Conservation (phyloP, 2,329 filamentous ascomycete genomes). For the Fusarium luffae region DNA sequence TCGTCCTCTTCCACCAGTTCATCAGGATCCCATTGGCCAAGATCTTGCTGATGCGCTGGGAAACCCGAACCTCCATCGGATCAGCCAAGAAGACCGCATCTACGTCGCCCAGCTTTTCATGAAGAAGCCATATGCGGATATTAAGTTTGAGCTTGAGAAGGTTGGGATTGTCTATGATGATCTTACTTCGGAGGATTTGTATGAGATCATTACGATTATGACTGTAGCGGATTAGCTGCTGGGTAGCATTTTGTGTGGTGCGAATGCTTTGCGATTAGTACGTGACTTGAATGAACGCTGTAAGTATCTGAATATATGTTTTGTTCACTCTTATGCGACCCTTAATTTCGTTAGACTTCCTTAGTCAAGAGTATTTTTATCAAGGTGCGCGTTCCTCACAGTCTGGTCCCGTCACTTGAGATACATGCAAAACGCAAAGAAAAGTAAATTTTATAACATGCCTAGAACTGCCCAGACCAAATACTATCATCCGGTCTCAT, state of each 20-base stretch:
- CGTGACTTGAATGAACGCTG: neutral
- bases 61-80: rapidly evolving
- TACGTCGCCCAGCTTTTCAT: neutral
- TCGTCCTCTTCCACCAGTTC: rapidly evolving
- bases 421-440: too few relatives aligned
- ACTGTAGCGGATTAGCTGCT: neutral
- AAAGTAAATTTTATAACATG: rapidly evolving
- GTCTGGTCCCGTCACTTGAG: too few relatives aligned
- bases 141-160: neutral
- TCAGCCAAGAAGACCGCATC: neutral
- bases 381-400: too few relatives aligned
- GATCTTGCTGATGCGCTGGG: rapidly evolving
- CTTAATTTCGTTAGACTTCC: too few relatives aligned
- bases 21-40: rapidly evolving
- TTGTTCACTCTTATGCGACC: rapidly evolving
- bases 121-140: neutral
- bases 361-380: too few relatives aligned
- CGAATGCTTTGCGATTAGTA: neutral
- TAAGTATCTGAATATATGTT: neutral
- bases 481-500: conserved; percentile 51
- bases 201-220: neutral
- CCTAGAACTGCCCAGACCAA: conserved; percentile 50
- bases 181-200: neutral
- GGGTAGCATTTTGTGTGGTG: rapidly evolving
- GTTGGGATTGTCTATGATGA: neutral